Evolutionary conservation across 1,139 yeast genomes (phyloP).

Genomic region (Yamadazyma membranifaciens): DNA sequence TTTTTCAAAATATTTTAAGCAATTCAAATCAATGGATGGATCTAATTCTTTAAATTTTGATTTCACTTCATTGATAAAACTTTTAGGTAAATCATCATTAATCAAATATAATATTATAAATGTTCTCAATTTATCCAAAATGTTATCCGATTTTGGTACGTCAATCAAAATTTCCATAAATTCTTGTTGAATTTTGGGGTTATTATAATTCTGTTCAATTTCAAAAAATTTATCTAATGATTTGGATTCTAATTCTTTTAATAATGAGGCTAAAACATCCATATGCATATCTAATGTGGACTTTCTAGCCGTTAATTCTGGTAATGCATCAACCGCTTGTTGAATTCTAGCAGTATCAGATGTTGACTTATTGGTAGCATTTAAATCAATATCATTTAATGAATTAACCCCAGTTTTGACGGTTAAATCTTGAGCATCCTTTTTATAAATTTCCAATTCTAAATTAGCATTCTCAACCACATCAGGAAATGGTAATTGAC

Average conservation of each 20-base stretch:
- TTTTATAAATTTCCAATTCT: slow-evolving; percentile 76
- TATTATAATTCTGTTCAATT: slow-evolving; percentile 75
- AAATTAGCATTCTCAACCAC: slow-evolving; percentile 94
- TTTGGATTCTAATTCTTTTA: slow-evolving; percentile 81
- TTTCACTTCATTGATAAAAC: slow-evolving; percentile 68
- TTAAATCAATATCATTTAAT: slow-evolving; percentile 62
- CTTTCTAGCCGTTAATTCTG: slow-evolving; percentile 87
- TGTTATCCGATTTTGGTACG: slow-evolving; percentile 54
- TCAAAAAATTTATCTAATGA: slow-evolving; percentile 89
- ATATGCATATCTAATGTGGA: slow-evolving; percentile 92
- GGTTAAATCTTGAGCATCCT: slow-evolving; percentile 85
- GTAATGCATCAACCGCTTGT: slow-evolving; percentile 87
- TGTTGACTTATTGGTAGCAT: slow-evolving; percentile 38
- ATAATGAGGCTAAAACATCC: slow-evolving; percentile 85
- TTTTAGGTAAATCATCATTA: slow-evolving; percentile 58
- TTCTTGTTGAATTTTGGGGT: slow-evolving; percentile 58
- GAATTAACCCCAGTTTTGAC: slow-evolving; percentile 71
- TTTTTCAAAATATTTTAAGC: slow-evolving; percentile 72
- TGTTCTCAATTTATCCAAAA: slow-evolving; percentile 82
- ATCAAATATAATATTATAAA: slow-evolving; percentile 67
- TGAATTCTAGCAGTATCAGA: slow-evolving; percentile 73
- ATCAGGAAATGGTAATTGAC: slow-evolving; percentile 92
- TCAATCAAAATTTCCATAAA: slow-evolving; percentile 55
- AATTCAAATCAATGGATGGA: slow-evolving; percentile 59
- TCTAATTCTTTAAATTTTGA: slow-evolving; percentile 51